phyloP scores from a whole-genome alignment of 31 red algal genomes.

The Porphyra umbilicalis region DNA sequence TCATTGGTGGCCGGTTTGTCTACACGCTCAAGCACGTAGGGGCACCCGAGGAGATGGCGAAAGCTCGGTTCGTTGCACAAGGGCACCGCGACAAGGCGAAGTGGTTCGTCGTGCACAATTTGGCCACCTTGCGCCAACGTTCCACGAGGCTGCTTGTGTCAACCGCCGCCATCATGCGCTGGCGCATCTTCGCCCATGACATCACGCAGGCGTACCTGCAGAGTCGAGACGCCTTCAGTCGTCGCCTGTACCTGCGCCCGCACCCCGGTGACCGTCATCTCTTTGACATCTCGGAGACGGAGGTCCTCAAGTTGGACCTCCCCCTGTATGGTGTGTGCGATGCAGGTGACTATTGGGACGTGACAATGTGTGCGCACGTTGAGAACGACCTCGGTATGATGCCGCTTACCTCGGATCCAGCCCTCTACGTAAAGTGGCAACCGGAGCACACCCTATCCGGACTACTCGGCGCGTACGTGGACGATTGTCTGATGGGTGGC shows the following conservation, averaged over 20 bases:
- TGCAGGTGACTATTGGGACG: too few species aligned
- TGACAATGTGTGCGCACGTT: too few species aligned
- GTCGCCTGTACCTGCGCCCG: not conserved
- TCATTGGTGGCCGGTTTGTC: not conserved
- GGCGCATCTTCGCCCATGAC: not conserved
- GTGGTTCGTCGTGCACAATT: too few species aligned
- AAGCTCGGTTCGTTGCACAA: constrained; percentile 6
- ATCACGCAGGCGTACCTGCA: constrained; percentile 5
- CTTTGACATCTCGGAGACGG: not conserved
- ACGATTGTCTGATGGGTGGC: too few species aligned
- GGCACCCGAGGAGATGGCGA: not conserved
- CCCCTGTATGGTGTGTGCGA: too few species aligned
- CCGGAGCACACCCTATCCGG: too few species aligned
- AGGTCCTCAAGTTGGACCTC: not conserved
- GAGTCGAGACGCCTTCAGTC: not conserved
- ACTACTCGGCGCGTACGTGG: too few species aligned
- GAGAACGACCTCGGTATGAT: too few species aligned
- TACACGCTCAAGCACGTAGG: not conserved
- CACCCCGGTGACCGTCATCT: not conserved
- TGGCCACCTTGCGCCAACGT: not conserved
- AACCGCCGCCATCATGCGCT: not conserved
- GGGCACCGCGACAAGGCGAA: too few species aligned
- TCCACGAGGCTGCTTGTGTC: not conserved
- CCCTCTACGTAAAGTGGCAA: too few species aligned
- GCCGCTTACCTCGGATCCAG: too few species aligned